Conservation (phyloP, 129 eudicot species). For the Gnaphalium uliginosum region DNA sequence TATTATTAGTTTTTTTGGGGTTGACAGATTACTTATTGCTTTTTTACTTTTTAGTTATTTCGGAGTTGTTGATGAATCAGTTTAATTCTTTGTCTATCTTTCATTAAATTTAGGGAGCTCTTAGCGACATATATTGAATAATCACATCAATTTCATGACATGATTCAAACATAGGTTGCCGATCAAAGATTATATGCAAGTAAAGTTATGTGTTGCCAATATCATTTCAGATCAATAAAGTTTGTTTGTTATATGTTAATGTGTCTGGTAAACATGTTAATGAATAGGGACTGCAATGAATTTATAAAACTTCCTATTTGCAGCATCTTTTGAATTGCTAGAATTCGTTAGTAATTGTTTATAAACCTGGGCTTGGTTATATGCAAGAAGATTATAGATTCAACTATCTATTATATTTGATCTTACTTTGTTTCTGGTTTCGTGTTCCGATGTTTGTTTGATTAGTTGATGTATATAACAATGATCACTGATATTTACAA, state of each 20-base stretch:
- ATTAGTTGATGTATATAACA: background rate
- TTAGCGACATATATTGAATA: background rate
- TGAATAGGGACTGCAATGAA: background rate
- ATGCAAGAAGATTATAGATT: background rate
- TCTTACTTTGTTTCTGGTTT: slow-evolving; percentile 1
- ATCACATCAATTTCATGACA: background rate
- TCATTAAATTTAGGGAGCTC: slow-evolving; percentile 14
- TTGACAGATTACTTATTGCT: background rate
- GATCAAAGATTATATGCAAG: background rate
- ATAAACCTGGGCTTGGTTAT: background rate
- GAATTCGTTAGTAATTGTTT: too few relatives aligned
- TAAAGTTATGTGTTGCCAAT: background rate
- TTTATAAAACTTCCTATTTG: background rate
- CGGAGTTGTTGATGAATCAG: background rate
- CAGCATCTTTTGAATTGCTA: background rate
- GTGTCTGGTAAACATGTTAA: background rate
- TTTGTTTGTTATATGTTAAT: background rate
- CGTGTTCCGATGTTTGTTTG: slow-evolving; percentile 15
- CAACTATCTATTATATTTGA: background rate
- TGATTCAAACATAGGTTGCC: background rate
- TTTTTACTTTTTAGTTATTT: background rate
- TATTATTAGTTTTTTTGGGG: background rate
- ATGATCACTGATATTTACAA: background rate
- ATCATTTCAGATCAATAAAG: background rate
- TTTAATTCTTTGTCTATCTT: background rate